phyloP scores from a whole-genome alignment of 2,329 filamentous ascomycete genomes.

The Microdochium bolleyi region DNA sequence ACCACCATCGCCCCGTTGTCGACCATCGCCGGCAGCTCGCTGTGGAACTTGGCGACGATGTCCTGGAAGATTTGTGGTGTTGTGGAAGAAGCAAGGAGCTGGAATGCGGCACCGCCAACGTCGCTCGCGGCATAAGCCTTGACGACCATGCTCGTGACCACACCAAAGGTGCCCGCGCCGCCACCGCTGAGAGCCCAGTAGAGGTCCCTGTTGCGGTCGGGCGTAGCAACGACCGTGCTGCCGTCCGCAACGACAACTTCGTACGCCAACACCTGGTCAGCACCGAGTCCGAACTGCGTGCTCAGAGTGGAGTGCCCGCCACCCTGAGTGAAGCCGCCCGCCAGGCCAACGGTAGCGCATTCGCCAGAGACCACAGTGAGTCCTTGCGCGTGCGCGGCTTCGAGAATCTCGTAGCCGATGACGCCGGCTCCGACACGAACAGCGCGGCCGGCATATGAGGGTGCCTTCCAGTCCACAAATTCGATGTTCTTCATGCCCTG shows the following conservation, averaged over 20 bases:
- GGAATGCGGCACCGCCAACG: slow-evolving; percentile 35
- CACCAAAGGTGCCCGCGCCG: slow-evolving; percentile 49
- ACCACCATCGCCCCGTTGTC: slow-evolving; percentile 40
- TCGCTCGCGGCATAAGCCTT: slow-evolving; percentile 36
- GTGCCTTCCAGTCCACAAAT: slow-evolving; percentile 12
- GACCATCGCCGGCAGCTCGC: slow-evolving; percentile 33
- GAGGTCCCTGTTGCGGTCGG: slow-evolving; percentile 41
- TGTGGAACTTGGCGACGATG: slow-evolving; percentile 36
- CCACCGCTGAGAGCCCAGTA: slow-evolving; percentile 58
- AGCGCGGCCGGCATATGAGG: slow-evolving; percentile 15
- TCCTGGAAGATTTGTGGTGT: slow-evolving; percentile 35
- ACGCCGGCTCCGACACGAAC: slow-evolving; percentile 18
- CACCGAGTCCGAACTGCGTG: slow-evolving; percentile 47
- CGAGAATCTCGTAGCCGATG: slow-evolving; percentile 13
- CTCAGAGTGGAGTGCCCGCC: slow-evolving; percentile 49
- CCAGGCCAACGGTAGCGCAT: slow-evolving; percentile 41
- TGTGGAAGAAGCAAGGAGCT: slow-evolving; percentile 42
- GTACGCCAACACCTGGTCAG: slow-evolving; percentile 49
- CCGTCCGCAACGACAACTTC: slow-evolving; percentile 46
- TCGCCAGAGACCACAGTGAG: slow-evolving; percentile 36
- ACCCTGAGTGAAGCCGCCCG: slow-evolving; percentile 52
- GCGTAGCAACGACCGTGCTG: slow-evolving; percentile 35
- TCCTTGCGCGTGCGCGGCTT: slow-evolving; percentile 22
- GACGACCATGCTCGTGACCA: slow-evolving; percentile 47
- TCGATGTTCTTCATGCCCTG: slow-evolving; percentile 19